Conservation (phyloP, 805 yeast species). For the Kluyveromyces starmeri region DNA sequence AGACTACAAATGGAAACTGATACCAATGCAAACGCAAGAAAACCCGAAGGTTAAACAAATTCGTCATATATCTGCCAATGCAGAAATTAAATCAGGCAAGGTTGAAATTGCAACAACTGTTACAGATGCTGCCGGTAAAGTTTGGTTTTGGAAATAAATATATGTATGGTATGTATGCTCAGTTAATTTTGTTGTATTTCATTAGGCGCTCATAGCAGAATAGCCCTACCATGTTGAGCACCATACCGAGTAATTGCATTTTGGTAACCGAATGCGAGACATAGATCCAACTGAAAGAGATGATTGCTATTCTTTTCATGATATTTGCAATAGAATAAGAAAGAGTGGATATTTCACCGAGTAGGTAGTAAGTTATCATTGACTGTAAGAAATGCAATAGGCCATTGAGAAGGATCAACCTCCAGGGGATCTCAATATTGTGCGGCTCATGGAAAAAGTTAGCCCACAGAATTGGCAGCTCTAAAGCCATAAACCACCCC, state of each 20-base stretch:
- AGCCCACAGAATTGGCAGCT: slow-evolving; percentile 34
- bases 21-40: slow-evolving; percentile 16
- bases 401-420: slow-evolving; percentile 55
- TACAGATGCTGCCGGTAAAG: slow-evolving; percentile 12
- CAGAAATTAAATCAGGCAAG: not conserved
- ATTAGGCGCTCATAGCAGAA: slow-evolving; percentile 49
- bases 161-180: slow-evolving; percentile 36
- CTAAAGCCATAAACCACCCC: slow-evolving; percentile 64
- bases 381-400: slow-evolving; percentile 73
- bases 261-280: slow-evolving; percentile 41
- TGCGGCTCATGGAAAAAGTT: slow-evolving; percentile 10
- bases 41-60: slow-evolving; percentile 12
- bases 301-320: slow-evolving; percentile 81
- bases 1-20: slow-evolving; percentile 19
- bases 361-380: slow-evolving; percentile 67
- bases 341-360: slow-evolving; percentile 76
- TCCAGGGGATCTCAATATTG: slow-evolving; percentile 35
- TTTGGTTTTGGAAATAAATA: slow-evolving; percentile 38
- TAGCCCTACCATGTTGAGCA: slow-evolving; percentile 45
- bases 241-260: slow-evolving; percentile 42
- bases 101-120: not conserved
- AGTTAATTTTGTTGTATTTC: not conserved
- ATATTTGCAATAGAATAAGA: slow-evolving; percentile 81
- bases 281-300: slow-evolving; percentile 65
- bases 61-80: slow-evolving; percentile 10